These are phyloP conservation scores for Acanthamoeba sp. DNA, from an alignment of 208 protist genomes.

Conservation along the genomic window DNA sequence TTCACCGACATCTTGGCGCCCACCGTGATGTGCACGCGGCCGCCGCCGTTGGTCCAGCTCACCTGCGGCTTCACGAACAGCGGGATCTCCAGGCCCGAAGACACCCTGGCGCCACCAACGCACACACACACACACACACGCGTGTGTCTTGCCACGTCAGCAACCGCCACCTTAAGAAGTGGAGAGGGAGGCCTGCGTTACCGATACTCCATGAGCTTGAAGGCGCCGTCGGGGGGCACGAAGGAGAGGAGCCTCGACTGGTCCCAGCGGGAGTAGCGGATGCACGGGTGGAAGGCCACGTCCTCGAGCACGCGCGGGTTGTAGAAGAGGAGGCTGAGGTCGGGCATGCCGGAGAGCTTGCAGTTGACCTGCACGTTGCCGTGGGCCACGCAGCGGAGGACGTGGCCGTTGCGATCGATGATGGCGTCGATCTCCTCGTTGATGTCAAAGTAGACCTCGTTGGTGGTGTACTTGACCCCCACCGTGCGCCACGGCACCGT, in stretches of 20 bases:
- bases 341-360: constrained; percentile 72
- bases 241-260: constrained; percentile 86
- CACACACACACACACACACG: neutral
- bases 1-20: neutral
- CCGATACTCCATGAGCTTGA: constrained; percentile 81
- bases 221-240: constrained; percentile 89
- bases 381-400: neutral
- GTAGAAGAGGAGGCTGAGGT: constrained; percentile 79
- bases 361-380: constrained; percentile 53
- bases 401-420: constrained; percentile 77
- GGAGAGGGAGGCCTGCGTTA: too few species aligned
- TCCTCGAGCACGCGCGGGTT: constrained; percentile 82
- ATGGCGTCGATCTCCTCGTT: constrained; percentile 88
- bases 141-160: neutral
- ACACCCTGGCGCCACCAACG: constrained; percentile 11
- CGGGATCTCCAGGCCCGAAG: constrained; percentile 72
- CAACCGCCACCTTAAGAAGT: constrained; percentile 38
- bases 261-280: constrained; percentile 86
- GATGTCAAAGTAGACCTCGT: constrained; percentile 91
- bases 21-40: constrained; percentile 76
- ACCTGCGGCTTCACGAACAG: constrained; percentile 84
- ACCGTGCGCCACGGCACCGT: constrained; percentile 87
- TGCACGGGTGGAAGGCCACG: constrained; percentile 89
- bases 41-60: constrained; percentile 70
- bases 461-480: constrained; percentile 88